Base-by-base conservation (phyloP, 202 grass and related monocot genomes). In the Elaeis oleifera region DNA sequence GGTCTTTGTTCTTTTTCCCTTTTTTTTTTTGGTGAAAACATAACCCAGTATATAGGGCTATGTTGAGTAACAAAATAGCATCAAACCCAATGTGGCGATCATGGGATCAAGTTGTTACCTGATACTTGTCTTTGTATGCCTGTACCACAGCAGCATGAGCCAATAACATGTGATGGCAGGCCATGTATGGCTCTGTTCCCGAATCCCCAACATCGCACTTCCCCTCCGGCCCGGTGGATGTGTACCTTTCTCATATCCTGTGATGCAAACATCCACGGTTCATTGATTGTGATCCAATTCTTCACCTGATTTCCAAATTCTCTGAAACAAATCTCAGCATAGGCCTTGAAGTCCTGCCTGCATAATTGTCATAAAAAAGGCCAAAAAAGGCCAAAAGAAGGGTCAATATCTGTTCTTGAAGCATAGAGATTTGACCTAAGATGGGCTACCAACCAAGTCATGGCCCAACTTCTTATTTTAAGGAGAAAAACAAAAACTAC, bases 301-400 rank as follows among this genome's bases (percentile, higher is more conserved):
- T 81, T 86, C 58, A 81, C 83, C 14, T 20, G 50, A 31, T 81
- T 59, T 0, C 83, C 83, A 4, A 86, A 86, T 17, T 74, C 39
- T 5, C 49, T 13, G 60, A 86, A 86, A 64, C 78, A 86, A 23
- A 86, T 24, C 21, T 63, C 25, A 0, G 23, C 54, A 0, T 23
- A 56, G 20, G 75, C 77, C n/a, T 49, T 0, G 39, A 75, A 87
- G 80, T 91, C 88, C 69, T 87, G 71, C 23, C 88, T 91, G 64
- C 60, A 44, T 0, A 16, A 2, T 6, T 3, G 17, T 22, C 26
- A 50, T 17, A 13, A 44, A 0, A 3, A 44, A 13, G 0, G 5
- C 5, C 5, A 1, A 31, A 44, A 14, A 44, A 9, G n/a, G n/a
- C n/a, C n/a, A n/a, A n/a, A n/a, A 2, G 8, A 14, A 13, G 8